Conservation (phyloP, 176 grass and related monocot genomes). For the Eleusine coracana region DNA sequence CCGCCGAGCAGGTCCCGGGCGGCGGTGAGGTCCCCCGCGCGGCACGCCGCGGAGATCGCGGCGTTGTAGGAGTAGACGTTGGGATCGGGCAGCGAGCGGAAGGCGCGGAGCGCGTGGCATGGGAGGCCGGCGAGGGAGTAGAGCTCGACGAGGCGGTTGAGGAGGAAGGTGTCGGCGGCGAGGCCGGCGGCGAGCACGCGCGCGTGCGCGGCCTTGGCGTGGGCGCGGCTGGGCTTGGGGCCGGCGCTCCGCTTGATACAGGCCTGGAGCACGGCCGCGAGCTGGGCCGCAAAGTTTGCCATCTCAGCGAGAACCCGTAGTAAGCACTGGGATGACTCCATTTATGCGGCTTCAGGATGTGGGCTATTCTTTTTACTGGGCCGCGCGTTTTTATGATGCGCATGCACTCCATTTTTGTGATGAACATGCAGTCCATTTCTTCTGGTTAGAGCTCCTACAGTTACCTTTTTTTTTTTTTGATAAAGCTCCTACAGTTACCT, state of each 20-base stretch:
- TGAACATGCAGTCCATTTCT: no score
- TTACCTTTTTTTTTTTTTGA: no score
- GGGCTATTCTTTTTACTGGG: no score
- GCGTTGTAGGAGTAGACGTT: constrained; percentile 85
- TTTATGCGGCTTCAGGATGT: background rate
- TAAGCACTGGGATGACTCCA: background rate
- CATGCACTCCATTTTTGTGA: no score
- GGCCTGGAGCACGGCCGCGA: constrained; percentile 41
- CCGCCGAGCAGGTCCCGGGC: constrained; percentile 64
- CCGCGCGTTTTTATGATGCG: no score
- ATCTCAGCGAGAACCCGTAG: background rate
- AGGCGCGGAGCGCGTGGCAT: constrained; percentile 56
- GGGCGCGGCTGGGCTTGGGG: constrained; percentile 36
- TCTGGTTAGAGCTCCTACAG: no score
- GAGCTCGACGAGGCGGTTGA: constrained; percentile 89
- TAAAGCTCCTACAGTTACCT: no score
- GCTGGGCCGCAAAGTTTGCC: constrained; percentile 44
- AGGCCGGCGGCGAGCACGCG: constrained; percentile 63
- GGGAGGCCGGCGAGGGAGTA: constrained; percentile 67
- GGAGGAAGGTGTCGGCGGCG: constrained; percentile 74
- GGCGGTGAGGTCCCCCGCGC: constrained; percentile 52
- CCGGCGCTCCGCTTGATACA: constrained; percentile 52
- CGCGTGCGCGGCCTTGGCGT: constrained; percentile 64
- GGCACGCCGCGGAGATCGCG: constrained; percentile 49
- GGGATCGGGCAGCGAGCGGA: constrained; percentile 57